Evolutionary conservation across 305 asterid genomes (phyloP).

Genomic region (Andrographis paniculata): DNA sequence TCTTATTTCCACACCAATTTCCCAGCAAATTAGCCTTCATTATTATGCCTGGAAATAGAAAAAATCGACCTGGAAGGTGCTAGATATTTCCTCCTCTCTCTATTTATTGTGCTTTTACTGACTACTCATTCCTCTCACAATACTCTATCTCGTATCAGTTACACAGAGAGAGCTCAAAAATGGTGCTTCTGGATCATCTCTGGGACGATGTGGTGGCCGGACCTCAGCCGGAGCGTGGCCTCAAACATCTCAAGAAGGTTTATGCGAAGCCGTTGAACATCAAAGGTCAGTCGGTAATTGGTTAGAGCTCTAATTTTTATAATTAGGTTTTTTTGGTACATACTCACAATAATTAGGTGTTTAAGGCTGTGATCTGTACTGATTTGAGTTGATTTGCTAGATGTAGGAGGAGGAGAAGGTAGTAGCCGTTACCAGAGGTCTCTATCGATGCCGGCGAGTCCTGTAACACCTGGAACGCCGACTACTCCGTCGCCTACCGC

Average conservation of each 20-base stretch:
- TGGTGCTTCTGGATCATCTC: constrained; percentile 57
- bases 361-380: background rate
- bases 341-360: too few species aligned
- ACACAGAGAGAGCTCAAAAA: background rate
- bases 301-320: too few species aligned
- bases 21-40: constrained; percentile 1
- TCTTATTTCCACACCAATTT: constrained; percentile 21
- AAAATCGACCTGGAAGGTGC: constrained; percentile 7
- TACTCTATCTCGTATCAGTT: background rate
- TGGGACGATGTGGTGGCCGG: constrained; percentile 80
- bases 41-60: constrained; percentile 17
- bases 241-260: constrained; percentile 41
- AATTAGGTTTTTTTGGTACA: too few species aligned
- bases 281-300: constrained; percentile 23
- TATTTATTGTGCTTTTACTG: background rate
- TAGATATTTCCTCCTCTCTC: constrained; percentile 1
- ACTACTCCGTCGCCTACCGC: constrained; percentile 44
- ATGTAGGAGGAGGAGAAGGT: constrained; percentile 35
- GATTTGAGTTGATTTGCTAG: background rate
- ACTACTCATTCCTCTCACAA: background rate
- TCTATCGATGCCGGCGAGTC: constrained; percentile 51
- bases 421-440: constrained; percentile 51
- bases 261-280: constrained; percentile 29
- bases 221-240: constrained; percentile 57
- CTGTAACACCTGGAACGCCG: constrained; percentile 54